Evolutionary conservation across 2,329 filamentous ascomycete species (phyloP).

Genomic region (Hymenoscyphus infarciens): DNA sequence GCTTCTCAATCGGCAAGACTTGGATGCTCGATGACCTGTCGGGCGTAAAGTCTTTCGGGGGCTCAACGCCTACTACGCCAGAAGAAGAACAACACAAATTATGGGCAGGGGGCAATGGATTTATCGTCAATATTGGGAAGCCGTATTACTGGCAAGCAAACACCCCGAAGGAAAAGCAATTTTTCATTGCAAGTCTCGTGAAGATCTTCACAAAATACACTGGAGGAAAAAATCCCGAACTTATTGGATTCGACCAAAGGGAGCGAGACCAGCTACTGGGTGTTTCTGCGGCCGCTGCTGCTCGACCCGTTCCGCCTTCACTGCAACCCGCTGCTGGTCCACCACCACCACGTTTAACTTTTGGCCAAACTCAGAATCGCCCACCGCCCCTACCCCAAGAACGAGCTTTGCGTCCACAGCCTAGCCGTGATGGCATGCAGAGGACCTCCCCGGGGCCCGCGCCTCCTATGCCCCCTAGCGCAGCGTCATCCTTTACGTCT

Average conservation of each 20-base stretch:
- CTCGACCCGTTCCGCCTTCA: constrained; percentile 20
- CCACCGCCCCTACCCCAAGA: constrained; percentile 28
- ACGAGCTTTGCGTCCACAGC: constrained; percentile 24
- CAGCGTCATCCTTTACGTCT: constrained; percentile 23
- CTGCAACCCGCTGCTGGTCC: constrained; percentile 21
- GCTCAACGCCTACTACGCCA: constrained; percentile 53
- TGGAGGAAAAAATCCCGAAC: constrained; percentile 72
- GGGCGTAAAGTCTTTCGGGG: constrained; percentile 76
- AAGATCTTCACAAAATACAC: constrained; percentile 98
- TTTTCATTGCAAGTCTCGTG: constrained; percentile 92
- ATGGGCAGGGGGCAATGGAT: constrained; percentile 82
- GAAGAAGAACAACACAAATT: constrained; percentile 60
- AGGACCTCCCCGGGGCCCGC: constrained; percentile 16
- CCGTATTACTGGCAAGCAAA: constrained; percentile 97
- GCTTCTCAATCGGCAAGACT: constrained; percentile 96
- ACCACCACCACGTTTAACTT: constrained; percentile 20
- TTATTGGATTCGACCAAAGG: constrained; percentile 76
- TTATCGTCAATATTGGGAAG: constrained; percentile 84
- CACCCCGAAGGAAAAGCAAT: constrained; percentile 94
- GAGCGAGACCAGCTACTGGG: constrained; percentile 76
- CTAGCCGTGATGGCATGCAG: constrained; percentile 32
- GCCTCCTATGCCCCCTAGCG: constrained; percentile 21
- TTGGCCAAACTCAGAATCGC: constrained; percentile 28
- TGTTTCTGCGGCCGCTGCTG: constrained; percentile 32
- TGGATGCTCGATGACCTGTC: constrained; percentile 93